Evolutionary conservation across 176 grass and related monocot genomes (phyloP).

Genomic region (Rhipidocladum racemiflorum): DNA sequence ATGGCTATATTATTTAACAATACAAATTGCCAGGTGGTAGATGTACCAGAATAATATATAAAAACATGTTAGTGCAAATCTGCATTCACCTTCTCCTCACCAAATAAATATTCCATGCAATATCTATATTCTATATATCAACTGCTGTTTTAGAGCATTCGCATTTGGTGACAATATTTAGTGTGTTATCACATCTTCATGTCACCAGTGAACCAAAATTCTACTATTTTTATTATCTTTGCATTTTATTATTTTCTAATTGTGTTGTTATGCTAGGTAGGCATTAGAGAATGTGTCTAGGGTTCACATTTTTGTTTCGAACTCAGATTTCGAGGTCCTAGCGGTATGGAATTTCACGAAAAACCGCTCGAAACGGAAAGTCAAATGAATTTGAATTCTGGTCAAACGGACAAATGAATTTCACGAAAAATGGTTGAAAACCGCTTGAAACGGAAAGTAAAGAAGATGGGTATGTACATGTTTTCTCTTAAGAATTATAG

Average conservation of each 20-base stretch:
- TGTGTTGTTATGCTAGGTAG: slow-evolving; percentile 65
- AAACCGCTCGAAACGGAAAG: too few species aligned
- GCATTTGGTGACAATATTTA: neutral
- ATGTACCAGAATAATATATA: neutral
- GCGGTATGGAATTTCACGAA: too few species aligned
- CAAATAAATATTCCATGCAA: slow-evolving; percentile 4
- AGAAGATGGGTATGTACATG: slow-evolving; percentile 81
- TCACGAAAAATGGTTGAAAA: too few species aligned
- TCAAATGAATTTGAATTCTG: too few species aligned
- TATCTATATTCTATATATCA: slow-evolving; percentile 21
- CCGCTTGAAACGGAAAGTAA: too few species aligned
- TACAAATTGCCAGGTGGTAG: neutral
- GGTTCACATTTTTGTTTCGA: too few species aligned
- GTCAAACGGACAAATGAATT: too few species aligned
- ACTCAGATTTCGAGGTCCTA: too few species aligned
- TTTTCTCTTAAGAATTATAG: slow-evolving; percentile 2
- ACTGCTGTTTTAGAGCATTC: slow-evolving; percentile 11
- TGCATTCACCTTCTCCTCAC: neutral
- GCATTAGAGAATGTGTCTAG: too few species aligned
- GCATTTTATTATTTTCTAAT: slow-evolving; percentile 24
- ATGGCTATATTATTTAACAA: neutral
- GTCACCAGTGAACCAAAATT: neutral
- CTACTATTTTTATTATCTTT: too few species aligned
- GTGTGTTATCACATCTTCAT: slow-evolving; percentile 9
- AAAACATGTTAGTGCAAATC: neutral